A percentile compares a stretch with the other conserved stretches of the same genome.
Evolutionary conservation across 768 basidiomycete genomes (phyloP).

Genomic region (Tricholoma flavovirens): DNA sequence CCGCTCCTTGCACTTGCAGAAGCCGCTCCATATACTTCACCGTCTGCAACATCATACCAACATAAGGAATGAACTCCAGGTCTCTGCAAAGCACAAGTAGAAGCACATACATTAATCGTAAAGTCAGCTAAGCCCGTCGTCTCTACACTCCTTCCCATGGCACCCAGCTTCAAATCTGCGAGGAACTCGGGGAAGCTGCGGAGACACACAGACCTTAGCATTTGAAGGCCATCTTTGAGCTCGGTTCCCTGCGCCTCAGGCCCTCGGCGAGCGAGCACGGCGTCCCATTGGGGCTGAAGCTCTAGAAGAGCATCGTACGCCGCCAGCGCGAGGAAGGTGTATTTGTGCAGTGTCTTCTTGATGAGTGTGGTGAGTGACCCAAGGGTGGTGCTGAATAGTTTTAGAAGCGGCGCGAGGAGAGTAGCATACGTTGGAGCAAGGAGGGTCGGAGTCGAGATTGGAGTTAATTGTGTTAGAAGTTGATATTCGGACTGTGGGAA

Average conservation of each 20-base stretch:
- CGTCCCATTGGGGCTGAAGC: constrained; percentile 63
- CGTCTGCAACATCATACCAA: constrained; percentile 35
- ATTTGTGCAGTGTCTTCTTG: constrained; percentile 73
- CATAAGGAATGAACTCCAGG: neutral
- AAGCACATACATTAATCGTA: constrained; percentile 40
- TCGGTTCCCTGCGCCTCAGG: constrained; percentile 50
- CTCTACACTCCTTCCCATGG: constrained; percentile 50
- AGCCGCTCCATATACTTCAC: constrained; percentile 64
- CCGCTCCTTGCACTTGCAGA: constrained; percentile 65
- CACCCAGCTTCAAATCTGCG: constrained; percentile 69
- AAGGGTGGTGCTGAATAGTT: constrained; percentile 60
- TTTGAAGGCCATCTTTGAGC: constrained; percentile 61
- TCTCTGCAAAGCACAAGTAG: neutral
- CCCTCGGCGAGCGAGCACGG: constrained; percentile 48
- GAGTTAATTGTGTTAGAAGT: constrained; percentile 57
- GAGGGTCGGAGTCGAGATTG: constrained; percentile 44
- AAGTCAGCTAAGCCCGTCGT: constrained; percentile 63
- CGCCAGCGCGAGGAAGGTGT: constrained; percentile 75
- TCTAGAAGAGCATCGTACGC: constrained; percentile 55
- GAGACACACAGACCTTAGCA: constrained; percentile 62
- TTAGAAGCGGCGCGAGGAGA: constrained; percentile 59
- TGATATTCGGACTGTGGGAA: constrained; percentile 57
- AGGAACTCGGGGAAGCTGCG: constrained; percentile 83
- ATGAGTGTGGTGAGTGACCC: constrained; percentile 57
- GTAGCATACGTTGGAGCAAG: constrained; percentile 55